A percentile compares a stretch with the other conserved stretches of the same genome.
These are phyloP conservation scores for Aspergillus homomorphus DNA, from an alignment of 495 filamentous ascomycete genomes.

Conservation along the genomic window DNA sequence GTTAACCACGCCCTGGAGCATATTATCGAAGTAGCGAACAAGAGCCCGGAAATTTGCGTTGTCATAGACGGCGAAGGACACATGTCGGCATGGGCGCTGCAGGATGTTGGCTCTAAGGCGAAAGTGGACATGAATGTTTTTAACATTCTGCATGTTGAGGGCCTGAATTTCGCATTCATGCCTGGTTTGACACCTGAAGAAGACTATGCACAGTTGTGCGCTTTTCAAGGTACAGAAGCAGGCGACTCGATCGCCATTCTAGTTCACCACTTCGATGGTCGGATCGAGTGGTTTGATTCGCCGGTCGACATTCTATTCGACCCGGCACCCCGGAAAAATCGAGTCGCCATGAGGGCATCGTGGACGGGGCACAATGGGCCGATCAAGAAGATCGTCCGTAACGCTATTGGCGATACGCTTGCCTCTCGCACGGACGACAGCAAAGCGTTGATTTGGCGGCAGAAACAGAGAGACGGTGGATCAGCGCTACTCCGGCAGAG, in stretches of 20 bases:
- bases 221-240: conserved; percentile 60
- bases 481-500: conserved; percentile 65
- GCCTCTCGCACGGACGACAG: conserved; percentile 77
- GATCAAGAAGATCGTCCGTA: conserved; percentile 81
- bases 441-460: conserved; percentile 81
- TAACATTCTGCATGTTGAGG: conserved; percentile 81
- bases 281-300: conserved; percentile 75
- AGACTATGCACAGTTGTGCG: conserved; percentile 68
- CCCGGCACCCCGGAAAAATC: conserved; percentile 61
- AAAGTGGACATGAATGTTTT: conserved; percentile 70
- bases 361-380: conserved; percentile 84
- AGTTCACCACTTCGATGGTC: conserved; percentile 82
- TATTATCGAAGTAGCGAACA: conserved; percentile 81
- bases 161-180: conserved; percentile 64
- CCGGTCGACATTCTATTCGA: conserved; percentile 80
- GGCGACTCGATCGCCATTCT: conserved; percentile 70
- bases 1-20: conserved; percentile 74
- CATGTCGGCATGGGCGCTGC: conserved; percentile 93
- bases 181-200: conserved; percentile 39
- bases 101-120: conserved; percentile 77
- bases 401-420: conserved; percentile 72
- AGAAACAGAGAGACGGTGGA: conserved; percentile 43
- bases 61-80: conserved; percentile 78
- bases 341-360: conserved; percentile 55
- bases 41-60: conserved; percentile 81